Percentiles rank a stretch among this genome's conserved stretches.
Evolutionary conservation across 345 rosid genomes (phyloP).

Genomic region (Aquilaria yunnanensis): DNA sequence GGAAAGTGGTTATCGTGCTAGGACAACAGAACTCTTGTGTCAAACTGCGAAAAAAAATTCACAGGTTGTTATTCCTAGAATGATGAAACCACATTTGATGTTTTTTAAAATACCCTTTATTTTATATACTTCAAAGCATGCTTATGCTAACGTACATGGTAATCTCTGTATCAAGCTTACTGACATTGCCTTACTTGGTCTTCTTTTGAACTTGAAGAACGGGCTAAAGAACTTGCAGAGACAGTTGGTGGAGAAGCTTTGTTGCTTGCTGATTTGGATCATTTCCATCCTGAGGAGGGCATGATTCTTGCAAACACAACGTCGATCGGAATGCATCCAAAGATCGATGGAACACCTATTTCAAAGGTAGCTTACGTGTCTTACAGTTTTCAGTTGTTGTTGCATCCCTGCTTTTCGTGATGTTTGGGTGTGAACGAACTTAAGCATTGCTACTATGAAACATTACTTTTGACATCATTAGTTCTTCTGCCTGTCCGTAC

Average conservation of each 20-base stretch:
- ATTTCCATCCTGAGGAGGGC: conserved; percentile 56
- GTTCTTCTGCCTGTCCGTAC: too few species aligned
- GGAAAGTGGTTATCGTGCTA: too few species aligned
- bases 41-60: too few species aligned
- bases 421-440: background rate
- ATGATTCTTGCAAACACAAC: conserved; percentile 65
- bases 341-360: conserved; percentile 35
- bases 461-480: too few species aligned
- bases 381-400: background rate
- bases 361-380: conserved; percentile 33
- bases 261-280: conserved; percentile 36
- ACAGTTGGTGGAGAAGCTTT: conserved; percentile 51
- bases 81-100: too few species aligned
- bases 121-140: too few species aligned
- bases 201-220: conserved; percentile 23
- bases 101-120: background rate
- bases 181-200: conserved; percentile 2
- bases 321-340: conserved; percentile 59
- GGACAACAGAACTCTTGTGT: too few species aligned
- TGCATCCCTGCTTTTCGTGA: background rate
- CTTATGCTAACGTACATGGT: too few species aligned
- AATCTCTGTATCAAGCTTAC: too few species aligned
- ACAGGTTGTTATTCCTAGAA: too few species aligned
- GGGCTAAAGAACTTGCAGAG: conserved; percentile 46
- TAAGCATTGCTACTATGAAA: too few species aligned